A percentile compares a stretch with the other conserved stretches of the same genome.
Evolutionary conservation across 1,284 basidiomycete genomes (phyloP).

Genomic region (Puccinia coronata): DNA sequence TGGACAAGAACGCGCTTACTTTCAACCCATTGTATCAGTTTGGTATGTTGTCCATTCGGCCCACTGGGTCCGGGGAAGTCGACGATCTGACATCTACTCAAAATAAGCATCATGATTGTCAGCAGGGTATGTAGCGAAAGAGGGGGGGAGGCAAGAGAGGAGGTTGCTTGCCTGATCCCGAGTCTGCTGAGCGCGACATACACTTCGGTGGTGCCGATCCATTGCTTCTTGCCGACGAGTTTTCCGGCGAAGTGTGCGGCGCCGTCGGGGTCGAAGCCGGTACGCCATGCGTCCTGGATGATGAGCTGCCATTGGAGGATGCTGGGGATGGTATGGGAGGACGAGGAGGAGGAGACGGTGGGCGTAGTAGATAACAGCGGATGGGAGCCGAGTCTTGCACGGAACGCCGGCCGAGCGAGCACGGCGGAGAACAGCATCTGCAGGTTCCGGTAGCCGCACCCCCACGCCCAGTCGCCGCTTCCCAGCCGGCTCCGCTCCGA

Average conservation of each 20-base stretch:
- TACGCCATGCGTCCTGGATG: slow-evolving; percentile 54
- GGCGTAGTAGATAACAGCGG: not conserved
- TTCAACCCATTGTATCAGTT: slow-evolving; percentile 49
- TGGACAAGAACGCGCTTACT: not conserved
- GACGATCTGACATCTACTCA: slow-evolving; percentile 51
- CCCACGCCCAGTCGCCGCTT: slow-evolving; percentile 35
- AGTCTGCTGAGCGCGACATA: slow-evolving; percentile 54
- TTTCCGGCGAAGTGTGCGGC: slow-evolving; percentile 52
- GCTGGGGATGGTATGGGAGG: slow-evolving; percentile 50
- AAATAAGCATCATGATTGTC: no score
- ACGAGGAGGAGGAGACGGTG: not conserved
- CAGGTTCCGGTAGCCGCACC: slow-evolving; percentile 53
- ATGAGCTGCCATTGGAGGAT: slow-evolving; percentile 54
- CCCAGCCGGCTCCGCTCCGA: slow-evolving; percentile 1
- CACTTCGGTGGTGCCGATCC: slow-evolving; percentile 57
- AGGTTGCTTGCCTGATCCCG: slow-evolving; percentile 52
- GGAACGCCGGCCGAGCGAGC: slow-evolving; percentile 51
- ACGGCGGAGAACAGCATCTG: slow-evolving; percentile 55
- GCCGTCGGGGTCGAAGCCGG: slow-evolving; percentile 54
- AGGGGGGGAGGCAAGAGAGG: not conserved
- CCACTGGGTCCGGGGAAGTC: slow-evolving; percentile 54
- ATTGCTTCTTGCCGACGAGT: slow-evolving; percentile 52
- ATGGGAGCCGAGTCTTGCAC: slow-evolving; percentile 11
- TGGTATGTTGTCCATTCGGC: slow-evolving; percentile 45
- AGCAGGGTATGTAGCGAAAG: not conserved